Conservation (phyloP, 768 basidiomycete species). For the Amanita rubescens region DNA sequence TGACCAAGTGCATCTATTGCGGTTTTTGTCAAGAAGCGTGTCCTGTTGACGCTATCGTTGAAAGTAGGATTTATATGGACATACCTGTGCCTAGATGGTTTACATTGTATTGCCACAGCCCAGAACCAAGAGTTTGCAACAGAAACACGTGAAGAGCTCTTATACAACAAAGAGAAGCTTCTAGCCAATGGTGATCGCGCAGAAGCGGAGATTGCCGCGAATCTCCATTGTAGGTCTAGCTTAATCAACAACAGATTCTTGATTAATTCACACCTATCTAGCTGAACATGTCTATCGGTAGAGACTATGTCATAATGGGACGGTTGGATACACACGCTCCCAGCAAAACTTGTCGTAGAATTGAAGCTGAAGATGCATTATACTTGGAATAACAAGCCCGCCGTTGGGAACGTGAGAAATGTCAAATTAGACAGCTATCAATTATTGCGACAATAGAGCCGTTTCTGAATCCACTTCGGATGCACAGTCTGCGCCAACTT, state of each 20-base stretch:
- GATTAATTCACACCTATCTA: conserved; percentile 24
- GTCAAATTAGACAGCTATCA: neutral
- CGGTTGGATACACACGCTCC: no score
- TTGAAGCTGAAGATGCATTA: neutral
- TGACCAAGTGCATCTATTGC: conserved; percentile 99
- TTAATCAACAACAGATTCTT: conserved; percentile 7
- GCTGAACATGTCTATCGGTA: conserved; percentile 87
- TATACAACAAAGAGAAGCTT: conserved; percentile 99
- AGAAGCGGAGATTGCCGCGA: conserved; percentile 97
- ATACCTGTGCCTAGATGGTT: conserved; percentile 5
- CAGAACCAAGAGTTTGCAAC: conserved; percentile 98
- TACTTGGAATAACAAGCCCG: neutral
- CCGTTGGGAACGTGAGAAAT: neutral
- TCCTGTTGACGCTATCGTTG: conserved; percentile 98
- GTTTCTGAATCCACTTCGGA: neutral
- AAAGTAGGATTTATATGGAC: conserved; percentile 62
- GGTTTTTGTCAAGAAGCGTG: conserved; percentile 99
- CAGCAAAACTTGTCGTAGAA: conserved; percentile 1
- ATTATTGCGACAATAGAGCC: neutral
- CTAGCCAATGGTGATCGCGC: conserved; percentile 93
- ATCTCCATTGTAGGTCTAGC: conserved; percentile 54
- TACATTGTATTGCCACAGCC: conserved; percentile 39
- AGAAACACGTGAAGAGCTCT: conserved; percentile 94
- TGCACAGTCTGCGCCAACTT: neutral
- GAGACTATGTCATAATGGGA: conserved; percentile 6